Evolutionary conservation across 805 yeast genomes (phyloP).

Genomic region (Monosporozyma yasuniensis): DNA sequence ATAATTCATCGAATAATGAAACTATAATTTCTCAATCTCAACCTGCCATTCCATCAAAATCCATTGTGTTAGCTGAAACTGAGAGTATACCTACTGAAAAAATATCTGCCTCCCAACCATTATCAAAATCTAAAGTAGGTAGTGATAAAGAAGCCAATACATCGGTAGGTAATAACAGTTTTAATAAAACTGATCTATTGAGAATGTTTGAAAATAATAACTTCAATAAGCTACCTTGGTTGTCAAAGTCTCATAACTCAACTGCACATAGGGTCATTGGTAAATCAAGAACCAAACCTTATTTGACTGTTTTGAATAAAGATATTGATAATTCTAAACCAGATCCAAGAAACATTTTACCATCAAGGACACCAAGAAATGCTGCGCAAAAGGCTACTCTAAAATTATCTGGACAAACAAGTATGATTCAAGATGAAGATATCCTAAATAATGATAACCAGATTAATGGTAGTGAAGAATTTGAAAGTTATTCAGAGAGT

Average conservation of each 20-base stretch:
- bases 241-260: conserved; percentile 3
- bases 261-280: conserved; percentile 2
- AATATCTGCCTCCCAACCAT: neutral
- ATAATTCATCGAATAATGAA: too few relatives aligned
- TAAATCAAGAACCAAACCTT: conserved; percentile 16
- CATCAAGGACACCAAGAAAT: conserved; percentile 20
- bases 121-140: neutral
- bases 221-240: conserved; percentile 15
- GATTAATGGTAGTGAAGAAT: conserved; percentile 10
- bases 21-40: too few relatives aligned
- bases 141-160: conserved; percentile 13
- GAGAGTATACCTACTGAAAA: neutral
- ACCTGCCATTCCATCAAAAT: too few relatives aligned
- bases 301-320: conserved; percentile 21
- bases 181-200: conserved; percentile 24
- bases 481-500: conserved; percentile 6
- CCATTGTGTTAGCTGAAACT: too few relatives aligned
- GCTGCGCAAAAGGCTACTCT: conserved; percentile 28
- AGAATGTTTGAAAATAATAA: conserved; percentile 20
- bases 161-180: conserved; percentile 16
- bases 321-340: conserved; percentile 28
- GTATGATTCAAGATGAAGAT: neutral
- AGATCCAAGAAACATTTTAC: conserved; percentile 25
- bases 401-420: conserved; percentile 12
- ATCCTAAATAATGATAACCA: conserved; percentile 5